These are phyloP conservation scores for Circinella minor DNA, from an alignment of 371 early-diverging fungal genomes.

Conservation along the genomic window DNA sequence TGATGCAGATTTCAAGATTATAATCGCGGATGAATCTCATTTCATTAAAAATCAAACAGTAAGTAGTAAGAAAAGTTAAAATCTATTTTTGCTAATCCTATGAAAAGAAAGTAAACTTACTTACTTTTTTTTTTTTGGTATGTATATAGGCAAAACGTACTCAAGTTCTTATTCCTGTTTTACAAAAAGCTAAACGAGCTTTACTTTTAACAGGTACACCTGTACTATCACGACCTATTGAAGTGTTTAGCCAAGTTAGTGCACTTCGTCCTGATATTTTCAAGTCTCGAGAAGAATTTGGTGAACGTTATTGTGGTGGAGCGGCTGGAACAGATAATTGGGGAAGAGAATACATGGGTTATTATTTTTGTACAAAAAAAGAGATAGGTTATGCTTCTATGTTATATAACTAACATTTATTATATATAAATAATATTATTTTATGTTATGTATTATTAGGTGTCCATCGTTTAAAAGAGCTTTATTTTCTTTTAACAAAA, in stretches of 20 bases:
- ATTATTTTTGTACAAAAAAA: constrained; percentile 26
- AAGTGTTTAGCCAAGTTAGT: constrained; percentile 63
- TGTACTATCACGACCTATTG: constrained; percentile 62
- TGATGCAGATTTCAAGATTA: constrained; percentile 25
- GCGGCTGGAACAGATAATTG: constrained; percentile 26
- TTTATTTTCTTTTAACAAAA: constrained; percentile 54
- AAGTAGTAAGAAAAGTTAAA: constrained; percentile 9
- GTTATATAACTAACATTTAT: constrained; percentile 12
- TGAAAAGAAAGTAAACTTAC: too few relatives aligned
- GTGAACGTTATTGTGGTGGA: constrained; percentile 64
- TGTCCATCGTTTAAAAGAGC: constrained; percentile 59
- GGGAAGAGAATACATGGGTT: neutral
- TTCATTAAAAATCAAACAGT: constrained; percentile 54
- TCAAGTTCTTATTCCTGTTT: constrained; percentile 48
- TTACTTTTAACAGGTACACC: constrained; percentile 66
- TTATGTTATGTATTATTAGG: constrained; percentile 35
- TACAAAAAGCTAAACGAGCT: constrained; percentile 42
- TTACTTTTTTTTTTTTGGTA: neutral
- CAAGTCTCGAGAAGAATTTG: constrained; percentile 45
- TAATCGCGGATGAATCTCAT: constrained; percentile 58
- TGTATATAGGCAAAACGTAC: constrained; percentile 47
- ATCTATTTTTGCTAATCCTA: neutral
- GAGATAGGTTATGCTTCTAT: constrained; percentile 16
- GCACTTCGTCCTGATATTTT: constrained; percentile 47
- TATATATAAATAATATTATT: constrained; percentile 4